Evolutionary conservation across 2,329 filamentous ascomycete species (phyloP), one percentile per base, ranked within the genome.

Genomic region (Pezicula neosporulosa): DNA sequence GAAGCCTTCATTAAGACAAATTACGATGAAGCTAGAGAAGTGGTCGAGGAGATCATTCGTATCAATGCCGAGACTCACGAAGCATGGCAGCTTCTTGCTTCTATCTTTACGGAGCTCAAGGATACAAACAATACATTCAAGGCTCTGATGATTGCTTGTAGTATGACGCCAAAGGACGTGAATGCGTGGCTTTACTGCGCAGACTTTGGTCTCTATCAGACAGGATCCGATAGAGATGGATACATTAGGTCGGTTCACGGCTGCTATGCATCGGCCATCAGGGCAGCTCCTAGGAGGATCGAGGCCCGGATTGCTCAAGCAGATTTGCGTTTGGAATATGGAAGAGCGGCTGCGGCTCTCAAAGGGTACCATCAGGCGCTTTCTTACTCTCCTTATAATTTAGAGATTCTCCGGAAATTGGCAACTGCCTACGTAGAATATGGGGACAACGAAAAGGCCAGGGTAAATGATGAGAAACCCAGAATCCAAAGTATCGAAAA

Each of bases 41-140:
- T 80, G 19, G 77, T 82, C 8, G 76, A 78, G 38, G 83, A 87
- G 60, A 79, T 86, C 51, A 85, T 87, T 60, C 77, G 83, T 47
- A 83, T 87, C 63, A 87, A 87, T 56, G 82, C 81, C 18, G 83
- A 86, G 64, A 86, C 82, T 1, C 77, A 83, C 55, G 77, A 82
- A 57, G 84, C 85, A 21, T 87, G 83, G 83, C 79, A 76, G 13
- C 72, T 85, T 12, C 66, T 87, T 43, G 76, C 81, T 0, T 78
- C 81, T 3, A 80, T 86, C 48, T 82, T 82, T 59, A 72, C 79
- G 52, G 83, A 86, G 63, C 75, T 80, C 51, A 80, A 80, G 2
- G 76, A 84, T 44, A 68, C 72, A 21, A 73, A 79, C 53, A 77
- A 81, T 54, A 80, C 82, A 7, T 70, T 86, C 47, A 78, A 78